Evolutionary conservation across 345 rosid species (phyloP).

Genomic region (Gossypium longicalyx): DNA sequence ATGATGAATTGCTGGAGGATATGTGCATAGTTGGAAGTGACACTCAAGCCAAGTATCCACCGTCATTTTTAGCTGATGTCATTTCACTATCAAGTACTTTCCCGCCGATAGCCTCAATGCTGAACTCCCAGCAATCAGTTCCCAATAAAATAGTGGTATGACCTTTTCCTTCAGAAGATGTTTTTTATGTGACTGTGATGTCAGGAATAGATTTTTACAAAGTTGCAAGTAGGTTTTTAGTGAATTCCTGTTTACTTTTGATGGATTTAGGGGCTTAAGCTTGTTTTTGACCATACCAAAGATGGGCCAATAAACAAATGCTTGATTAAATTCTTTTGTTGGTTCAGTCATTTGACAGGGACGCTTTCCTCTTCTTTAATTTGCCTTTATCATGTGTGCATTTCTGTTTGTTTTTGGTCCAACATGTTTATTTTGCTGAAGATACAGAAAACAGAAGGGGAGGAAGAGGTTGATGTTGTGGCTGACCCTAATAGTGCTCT

Average conservation of each 20-base stretch:
- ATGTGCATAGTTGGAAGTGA: slow-evolving; percentile 69
- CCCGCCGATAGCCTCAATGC: slow-evolving; percentile 60
- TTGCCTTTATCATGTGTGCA: background rate
- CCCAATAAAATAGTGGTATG: slow-evolving; percentile 41
- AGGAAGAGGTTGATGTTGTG: slow-evolving; percentile 39
- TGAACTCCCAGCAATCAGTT: slow-evolving; percentile 33
- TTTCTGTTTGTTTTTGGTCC: background rate
- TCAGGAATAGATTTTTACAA: background rate
- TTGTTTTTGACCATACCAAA: background rate
- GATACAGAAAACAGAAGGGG: slow-evolving; percentile 38
- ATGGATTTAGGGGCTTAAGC: background rate
- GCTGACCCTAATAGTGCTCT: slow-evolving; percentile 25
- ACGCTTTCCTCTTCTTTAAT: background rate
- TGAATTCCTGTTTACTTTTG: background rate
- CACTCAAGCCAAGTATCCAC: slow-evolving; percentile 61
- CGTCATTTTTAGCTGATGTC: slow-evolving; percentile 64
- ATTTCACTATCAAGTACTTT: slow-evolving; percentile 73
- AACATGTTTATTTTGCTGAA: slow-evolving; percentile 21
- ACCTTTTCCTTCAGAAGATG: slow-evolving; percentile 1
- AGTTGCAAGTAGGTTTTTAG: background rate
- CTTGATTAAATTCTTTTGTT: background rate
- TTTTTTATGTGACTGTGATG: no score
- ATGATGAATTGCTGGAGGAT: slow-evolving; percentile 46
- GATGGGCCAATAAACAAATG: background rate
- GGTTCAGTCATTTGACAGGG: background rate